Base-by-base conservation (phyloP, 495 filamentous ascomycete species). In the Astrothelium macrocarpum region DNA sequence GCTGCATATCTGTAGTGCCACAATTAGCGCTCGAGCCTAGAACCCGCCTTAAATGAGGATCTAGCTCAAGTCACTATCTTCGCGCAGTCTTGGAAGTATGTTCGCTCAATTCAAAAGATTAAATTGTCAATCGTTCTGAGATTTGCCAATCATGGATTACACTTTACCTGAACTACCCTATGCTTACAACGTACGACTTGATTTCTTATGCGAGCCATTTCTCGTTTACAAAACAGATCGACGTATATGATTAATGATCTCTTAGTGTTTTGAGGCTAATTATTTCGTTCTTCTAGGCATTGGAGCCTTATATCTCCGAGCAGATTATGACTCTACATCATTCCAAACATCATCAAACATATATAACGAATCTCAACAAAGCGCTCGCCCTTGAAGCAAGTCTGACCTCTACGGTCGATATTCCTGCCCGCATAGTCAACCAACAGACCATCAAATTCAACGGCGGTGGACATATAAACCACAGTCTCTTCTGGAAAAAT, bases 291-390 rank as follows among this genome's bases (percentile, higher is more conserved):
- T 9, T 16, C 36, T 42, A 42, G 36, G 75, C 75, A 29, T 66
- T 77, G 23, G 75, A 76, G 63, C 75, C 75, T 1, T 61, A 72
- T 65, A 76, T 77, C 65, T 76, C 75, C 43, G 63, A 60, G 23
- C 72, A 75, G 64, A 77, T 76, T 61, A 77, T 77, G 75, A 68
- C 70, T 62, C 70, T 77, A 49, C 75, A 77, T 63, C 73, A 77
- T 61, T 67, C 64, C 62, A 72, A 73, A 64, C 75, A 77, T 65
- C 75, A 77, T 64, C 72, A 76, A 62, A 75, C 75, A 26, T 77
- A 77, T 62, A 64, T 77, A 59, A 76, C 65, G 23, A 76, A 72
- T 60, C 68, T 76, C 20, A 77, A 77, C 65, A 65, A 61, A 31
- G 70, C 71, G 12, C 64, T 76, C 2, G 60, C 70, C 32, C 66